Conservation (phyloP, 441 rosid species). For the Populus trichocarpa region DNA sequence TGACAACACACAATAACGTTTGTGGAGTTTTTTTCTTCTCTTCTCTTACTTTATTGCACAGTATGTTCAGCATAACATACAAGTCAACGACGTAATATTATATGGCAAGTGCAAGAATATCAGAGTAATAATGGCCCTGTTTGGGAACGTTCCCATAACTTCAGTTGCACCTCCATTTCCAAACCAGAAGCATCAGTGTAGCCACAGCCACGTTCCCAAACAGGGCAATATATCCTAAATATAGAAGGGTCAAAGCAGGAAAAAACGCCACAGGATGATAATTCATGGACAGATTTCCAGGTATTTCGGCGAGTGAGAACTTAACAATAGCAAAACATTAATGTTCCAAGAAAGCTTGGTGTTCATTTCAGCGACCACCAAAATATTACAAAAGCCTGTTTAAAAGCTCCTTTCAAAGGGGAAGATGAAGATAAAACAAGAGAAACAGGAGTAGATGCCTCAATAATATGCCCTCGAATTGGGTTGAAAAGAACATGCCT, state of each 20-base stretch:
- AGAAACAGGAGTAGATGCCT: slow-evolving; percentile 12
- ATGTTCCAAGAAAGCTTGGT: slow-evolving; percentile 11
- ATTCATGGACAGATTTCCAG: not conserved
- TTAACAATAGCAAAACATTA: not conserved
- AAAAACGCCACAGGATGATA: not conserved
- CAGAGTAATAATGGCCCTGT: not conserved
- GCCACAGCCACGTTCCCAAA: not conserved
- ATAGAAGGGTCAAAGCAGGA: not conserved
- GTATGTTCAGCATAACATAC: not conserved
- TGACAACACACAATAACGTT: not conserved
- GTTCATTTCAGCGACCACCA: slow-evolving; percentile 18
- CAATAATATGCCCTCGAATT: slow-evolving; percentile 5
- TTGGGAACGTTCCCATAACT: too few relatives aligned
- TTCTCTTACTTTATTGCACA: too few relatives aligned
- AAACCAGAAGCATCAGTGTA: too few relatives aligned
- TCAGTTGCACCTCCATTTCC: too few relatives aligned
- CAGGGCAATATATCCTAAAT: not conserved
- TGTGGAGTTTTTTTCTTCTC: too few relatives aligned
- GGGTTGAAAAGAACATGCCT: slow-evolving; percentile 31
- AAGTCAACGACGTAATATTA: not conserved
- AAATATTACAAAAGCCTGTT: slow-evolving; percentile 30
- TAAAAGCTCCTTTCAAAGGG: slow-evolving; percentile 14
- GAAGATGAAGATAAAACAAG: slow-evolving; percentile 7
- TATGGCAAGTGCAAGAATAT: too few relatives aligned
- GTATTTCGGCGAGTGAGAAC: not conserved